Base-by-base conservation (phyloP, 257 asterid species). In the Solanum phureja region DNA sequence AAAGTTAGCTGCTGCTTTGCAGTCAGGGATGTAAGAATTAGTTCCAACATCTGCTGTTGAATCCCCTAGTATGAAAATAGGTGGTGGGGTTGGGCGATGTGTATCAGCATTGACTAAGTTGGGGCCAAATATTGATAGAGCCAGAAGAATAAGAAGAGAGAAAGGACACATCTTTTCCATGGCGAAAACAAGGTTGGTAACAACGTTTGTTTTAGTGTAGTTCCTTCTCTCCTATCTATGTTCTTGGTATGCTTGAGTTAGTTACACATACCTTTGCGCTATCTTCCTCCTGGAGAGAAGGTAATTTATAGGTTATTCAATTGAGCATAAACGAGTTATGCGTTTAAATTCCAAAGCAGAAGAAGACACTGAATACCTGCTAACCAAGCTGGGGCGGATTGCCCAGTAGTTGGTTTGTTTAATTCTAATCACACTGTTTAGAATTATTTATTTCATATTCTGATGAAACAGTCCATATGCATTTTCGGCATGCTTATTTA, bases 1-100 rank as follows among this genome's bases (percentile, higher is more conserved):
- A 74, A 93, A 91, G 77, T 95, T 89, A 18, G 98, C 96, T 77
- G 90, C 90, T 7, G 79, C 91, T 7, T 5, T 4, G 64, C 89
- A 92, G 14, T 64, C 40, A 1, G 90, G 86, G 83, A 93, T 73
- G 88, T 86, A 90, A 27, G 90, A 87, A 60, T 95, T 94, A 2
- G 98, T 95, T 88, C 98, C 98, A 27, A 94, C 97, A 38, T 95
- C 98, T 1, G 94, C 98, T 8, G 98, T 95, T 6, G 98, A 95
- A 87, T 94, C 96, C 4, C 98, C 98, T 6, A 95, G 88, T 4
- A 94, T 85, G 91, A 93, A 93, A 82, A 93, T 87, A 21, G 96
- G 87, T 2, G 96, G 92, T 21, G 86, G 89, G 6, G 85, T 49
- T 21, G 91, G 71, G 11, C 4, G 19, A 21, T 9, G 44, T 31